Base-by-base conservation (phyloP, 345 rosid genomes). In the Salix brachista region DNA sequence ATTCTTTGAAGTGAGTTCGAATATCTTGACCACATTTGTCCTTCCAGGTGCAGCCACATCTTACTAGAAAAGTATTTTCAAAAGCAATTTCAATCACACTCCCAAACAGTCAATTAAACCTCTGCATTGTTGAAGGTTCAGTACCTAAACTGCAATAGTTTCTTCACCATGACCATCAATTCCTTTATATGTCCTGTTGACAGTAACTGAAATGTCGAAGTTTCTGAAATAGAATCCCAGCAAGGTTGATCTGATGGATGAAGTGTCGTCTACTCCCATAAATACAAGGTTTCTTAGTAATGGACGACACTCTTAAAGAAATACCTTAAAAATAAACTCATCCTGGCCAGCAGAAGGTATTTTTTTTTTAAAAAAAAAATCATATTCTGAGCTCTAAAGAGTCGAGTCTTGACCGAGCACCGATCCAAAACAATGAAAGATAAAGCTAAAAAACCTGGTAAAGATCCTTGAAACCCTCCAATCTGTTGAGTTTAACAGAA, bases 401-500 rank as follows among this genome's bases (percentile, higher is more conserved):
- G 44, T 39, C 42, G 56, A 72, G 1, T 50, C 54, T 69, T 70
- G 74, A 70, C 46, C 26, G 6, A 70, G 62, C 70, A 77, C 21
- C 60, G 13, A 58, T 23, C 14, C 14, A 74, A 61, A 14, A 61
- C 70, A 58, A 26, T 23, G 46, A 69, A 56, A 66, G 39, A 75
- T 23, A 12, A 66, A 50, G 71, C 65, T 18, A 69, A 69, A 6
- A 69, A 61, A 62, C 61, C 70, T 23, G 52, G 44, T 32, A 70
- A 44, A 70, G 25, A 70, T 62, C 69, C 80, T 44, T 70, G 48
- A 61, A 70, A 61, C 70, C 44, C 70, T 77, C 69, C 6, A 30
- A 48, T 70, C 48, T 32, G 74, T 34, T 60, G 21, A 39, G 54
- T 68, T 39, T 39, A 52, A 58, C 25, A 34, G 36, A 25, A 14